Evolutionary conservation across 164 flowering plant genomes (phyloP).

Genomic region (Macadamia tetraphylla): DNA sequence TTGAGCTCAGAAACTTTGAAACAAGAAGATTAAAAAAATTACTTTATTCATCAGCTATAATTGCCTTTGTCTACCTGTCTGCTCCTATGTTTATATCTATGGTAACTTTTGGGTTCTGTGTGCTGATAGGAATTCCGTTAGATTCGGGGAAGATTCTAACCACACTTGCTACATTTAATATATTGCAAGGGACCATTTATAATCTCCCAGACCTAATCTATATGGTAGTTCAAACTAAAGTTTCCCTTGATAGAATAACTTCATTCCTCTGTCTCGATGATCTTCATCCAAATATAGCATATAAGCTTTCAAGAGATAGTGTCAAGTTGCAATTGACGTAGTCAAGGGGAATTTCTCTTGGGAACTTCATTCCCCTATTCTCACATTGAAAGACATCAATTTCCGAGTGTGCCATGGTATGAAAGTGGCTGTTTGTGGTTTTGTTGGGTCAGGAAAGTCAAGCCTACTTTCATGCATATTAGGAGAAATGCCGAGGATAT

Average conservation of each 20-base stretch:
- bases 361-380: conserved; percentile 20
- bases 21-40: too few species aligned
- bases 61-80: too few species aligned
- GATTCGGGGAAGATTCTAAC: conserved; percentile 14
- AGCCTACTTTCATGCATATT: too few species aligned
- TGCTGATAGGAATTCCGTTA: conserved; percentile 42
- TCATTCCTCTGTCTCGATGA: too few species aligned
- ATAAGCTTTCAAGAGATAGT: conserved; percentile 36
- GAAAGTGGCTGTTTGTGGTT: conserved; percentile 49
- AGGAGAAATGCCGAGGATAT: too few species aligned
- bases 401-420: conserved; percentile 35
- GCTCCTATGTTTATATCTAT: conserved; percentile 7
- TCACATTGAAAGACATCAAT: conserved; percentile 37
- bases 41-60: too few species aligned
- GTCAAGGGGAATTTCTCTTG: conserved; percentile 36
- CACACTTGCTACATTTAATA: conserved; percentile 29
- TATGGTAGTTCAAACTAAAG: conserved; percentile 38
- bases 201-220: conserved; percentile 59
- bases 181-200: conserved; percentile 60
- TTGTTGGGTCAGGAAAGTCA: too few species aligned
- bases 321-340: conserved; percentile 52
- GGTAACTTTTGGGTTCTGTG: conserved; percentile 39
- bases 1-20: too few species aligned
- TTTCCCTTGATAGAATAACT: too few species aligned
- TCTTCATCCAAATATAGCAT: conserved; percentile 28